A percentile compares a stretch with the other conserved stretches of the same genome.
These are phyloP conservation scores for Volutella citrinella DNA, from an alignment of 2,329 filamentous ascomycete genomes.

Conservation along the genomic window DNA sequence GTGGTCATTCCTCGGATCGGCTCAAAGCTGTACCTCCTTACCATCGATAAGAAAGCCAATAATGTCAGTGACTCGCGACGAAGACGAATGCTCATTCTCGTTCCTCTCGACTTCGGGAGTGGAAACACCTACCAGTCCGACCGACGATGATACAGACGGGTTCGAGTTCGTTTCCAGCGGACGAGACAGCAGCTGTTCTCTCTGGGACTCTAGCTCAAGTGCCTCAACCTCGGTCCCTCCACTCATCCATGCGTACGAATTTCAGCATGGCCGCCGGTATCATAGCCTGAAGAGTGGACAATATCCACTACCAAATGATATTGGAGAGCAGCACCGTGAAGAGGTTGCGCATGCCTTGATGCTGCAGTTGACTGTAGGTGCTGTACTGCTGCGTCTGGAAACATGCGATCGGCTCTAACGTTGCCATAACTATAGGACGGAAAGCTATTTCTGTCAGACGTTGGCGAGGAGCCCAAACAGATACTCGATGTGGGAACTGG, in stretches of 20 bases:
- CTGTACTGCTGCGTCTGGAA: constrained; percentile 1
- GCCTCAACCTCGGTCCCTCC: constrained; percentile 32
- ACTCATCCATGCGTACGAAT: constrained; percentile 32
- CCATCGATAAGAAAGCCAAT: too few relatives aligned
- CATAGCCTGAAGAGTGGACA: constrained; percentile 41
- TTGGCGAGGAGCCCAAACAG: constrained; percentile 37
- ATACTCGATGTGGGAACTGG: constrained; percentile 50
- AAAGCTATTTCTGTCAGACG: constrained; percentile 37
- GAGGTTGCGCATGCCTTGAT: constrained; percentile 45
- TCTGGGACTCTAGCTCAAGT: constrained; percentile 25
- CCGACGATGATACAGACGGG: constrained; percentile 28
- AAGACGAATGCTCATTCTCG: constrained; percentile 27
- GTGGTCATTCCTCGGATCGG: too few relatives aligned
- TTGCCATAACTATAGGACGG: constrained; percentile 27
- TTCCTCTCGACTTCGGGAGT: constrained; percentile 26
- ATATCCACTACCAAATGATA: constrained; percentile 48
- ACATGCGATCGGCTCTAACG: not conserved
- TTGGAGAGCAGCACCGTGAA: constrained; percentile 43
- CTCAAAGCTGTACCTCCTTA: too few relatives aligned
- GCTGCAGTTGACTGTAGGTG: constrained; percentile 38
- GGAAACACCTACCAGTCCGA: constrained; percentile 22
- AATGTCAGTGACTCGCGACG: constrained; percentile 23
- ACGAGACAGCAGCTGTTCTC: constrained; percentile 16
- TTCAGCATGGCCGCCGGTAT: constrained; percentile 36
- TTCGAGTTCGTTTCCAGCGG: constrained; percentile 26